Evolutionary conservation across 2,329 filamentous ascomycete genomes (phyloP).

Genomic region (Rhynchosporium agropyri): DNA sequence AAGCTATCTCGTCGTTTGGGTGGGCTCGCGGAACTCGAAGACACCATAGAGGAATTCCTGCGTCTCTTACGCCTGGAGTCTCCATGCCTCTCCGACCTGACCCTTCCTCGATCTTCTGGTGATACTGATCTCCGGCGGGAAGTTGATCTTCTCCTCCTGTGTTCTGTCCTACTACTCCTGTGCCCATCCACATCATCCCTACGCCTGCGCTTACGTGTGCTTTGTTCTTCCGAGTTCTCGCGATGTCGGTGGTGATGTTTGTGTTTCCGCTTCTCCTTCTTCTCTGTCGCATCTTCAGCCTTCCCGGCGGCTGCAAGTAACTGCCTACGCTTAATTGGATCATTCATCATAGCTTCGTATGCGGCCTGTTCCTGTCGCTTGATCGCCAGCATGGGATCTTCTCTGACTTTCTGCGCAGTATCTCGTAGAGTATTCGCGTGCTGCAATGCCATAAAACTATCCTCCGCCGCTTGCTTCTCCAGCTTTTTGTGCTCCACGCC

Average conservation of each 20-base stretch:
- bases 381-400: conserved; percentile 90
- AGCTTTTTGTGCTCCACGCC: conserved; percentile 79
- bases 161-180: conserved; percentile 43
- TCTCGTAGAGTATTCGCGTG: conserved; percentile 77
- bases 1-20: conserved; percentile 30
- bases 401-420: conserved; percentile 80
- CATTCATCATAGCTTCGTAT: conserved; percentile 79
- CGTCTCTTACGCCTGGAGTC: conserved; percentile 28
- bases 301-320: conserved; percentile 67
- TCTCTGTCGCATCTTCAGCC: conserved; percentile 50
- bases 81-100: conserved; percentile 26
- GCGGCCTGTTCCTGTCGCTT: conserved; percentile 87
- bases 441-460: conserved; percentile 62
- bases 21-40: conserved; percentile 37
- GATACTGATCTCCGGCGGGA: conserved; percentile 42
- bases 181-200: conserved; percentile 44
- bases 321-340: conserved; percentile 68
- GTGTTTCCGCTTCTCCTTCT: conserved; percentile 50
- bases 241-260: conserved; percentile 47
- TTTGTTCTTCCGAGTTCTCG: conserved; percentile 43
- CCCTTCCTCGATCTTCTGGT: conserved; percentile 31
- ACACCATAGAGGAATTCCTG: conserved; percentile 37
- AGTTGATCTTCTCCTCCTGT: conserved; percentile 48
- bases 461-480: conserved; percentile 70
- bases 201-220: conserved; percentile 50